phyloP scores from a whole-genome alignment of 2,329 filamentous ascomycete genomes.

The Botrytis fabae region DNA sequence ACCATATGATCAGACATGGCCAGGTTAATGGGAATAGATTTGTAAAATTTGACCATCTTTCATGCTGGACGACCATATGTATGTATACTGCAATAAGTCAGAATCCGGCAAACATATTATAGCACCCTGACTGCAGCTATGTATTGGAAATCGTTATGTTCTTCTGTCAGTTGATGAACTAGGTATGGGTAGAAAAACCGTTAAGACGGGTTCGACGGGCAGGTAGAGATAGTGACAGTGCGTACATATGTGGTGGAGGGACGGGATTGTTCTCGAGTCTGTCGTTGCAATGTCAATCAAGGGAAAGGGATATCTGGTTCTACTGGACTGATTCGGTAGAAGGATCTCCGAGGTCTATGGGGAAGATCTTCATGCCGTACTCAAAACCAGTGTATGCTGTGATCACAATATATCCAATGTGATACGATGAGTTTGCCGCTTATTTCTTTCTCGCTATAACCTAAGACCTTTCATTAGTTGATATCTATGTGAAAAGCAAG shows the following conservation, averaged over 20 bases:
- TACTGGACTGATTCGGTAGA: background rate
- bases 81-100: background rate
- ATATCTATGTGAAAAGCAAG: background rate
- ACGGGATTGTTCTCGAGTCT: background rate
- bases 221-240: background rate
- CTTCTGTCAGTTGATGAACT: background rate
- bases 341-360: conserved; percentile 7
- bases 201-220: background rate
- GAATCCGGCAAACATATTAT: background rate
- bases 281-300: background rate
- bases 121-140: background rate
- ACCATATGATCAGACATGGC: conserved; percentile 17
- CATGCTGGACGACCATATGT: background rate
- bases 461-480: background rate
- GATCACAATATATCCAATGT: background rate
- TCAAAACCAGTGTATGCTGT: background rate
- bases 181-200: background rate
- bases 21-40: background rate
- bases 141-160: background rate
- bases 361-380: background rate
- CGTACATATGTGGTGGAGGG: background rate
- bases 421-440: conserved; percentile 3
- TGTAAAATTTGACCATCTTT: conserved; percentile 6
- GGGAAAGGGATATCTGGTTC: background rate
- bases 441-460: background rate